These are phyloP conservation scores for Solanum pinnatisectum DNA, from an alignment of 257 asterid genomes.

Conservation along the genomic window DNA sequence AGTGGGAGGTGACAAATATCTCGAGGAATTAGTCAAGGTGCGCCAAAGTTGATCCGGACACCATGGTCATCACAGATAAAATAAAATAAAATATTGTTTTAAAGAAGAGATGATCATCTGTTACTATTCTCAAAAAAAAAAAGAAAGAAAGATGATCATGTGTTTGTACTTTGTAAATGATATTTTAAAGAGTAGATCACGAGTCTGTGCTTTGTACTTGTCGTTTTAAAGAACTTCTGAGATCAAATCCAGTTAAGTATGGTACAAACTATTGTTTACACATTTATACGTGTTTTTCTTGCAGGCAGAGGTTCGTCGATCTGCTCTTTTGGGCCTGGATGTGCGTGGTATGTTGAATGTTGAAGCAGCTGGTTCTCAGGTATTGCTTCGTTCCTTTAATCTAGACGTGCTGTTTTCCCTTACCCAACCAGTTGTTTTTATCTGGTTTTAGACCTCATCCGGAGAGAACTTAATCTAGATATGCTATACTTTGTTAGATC, in stretches of 20 bases:
- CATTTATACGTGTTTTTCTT: background rate
- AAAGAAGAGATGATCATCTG: background rate
- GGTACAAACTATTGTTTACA: background rate
- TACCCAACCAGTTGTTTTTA: background rate
- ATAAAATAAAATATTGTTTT: background rate
- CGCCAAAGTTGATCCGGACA: background rate
- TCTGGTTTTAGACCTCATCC: background rate
- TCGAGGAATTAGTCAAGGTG: background rate
- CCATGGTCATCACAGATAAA: background rate
- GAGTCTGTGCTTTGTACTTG: background rate
- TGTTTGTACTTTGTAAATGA: background rate
- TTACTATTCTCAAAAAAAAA: background rate
- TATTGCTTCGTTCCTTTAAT: conserved; percentile 6
- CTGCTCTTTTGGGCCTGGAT: conserved; percentile 53
- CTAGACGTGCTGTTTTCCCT: background rate
- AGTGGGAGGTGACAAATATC: background rate
- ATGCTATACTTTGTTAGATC: background rate
- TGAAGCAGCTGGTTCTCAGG: conserved; percentile 60
- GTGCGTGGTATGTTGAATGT: conserved; percentile 35
- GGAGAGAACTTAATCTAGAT: background rate
- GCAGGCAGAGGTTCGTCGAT: conserved; percentile 72
- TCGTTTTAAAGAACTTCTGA: background rate
- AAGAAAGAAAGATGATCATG: background rate
- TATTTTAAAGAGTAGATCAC: background rate
- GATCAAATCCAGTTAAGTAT: background rate